Conservation (phyloP, 1,139 yeast species). For the Keqinozyma sinolaborantium region DNA sequence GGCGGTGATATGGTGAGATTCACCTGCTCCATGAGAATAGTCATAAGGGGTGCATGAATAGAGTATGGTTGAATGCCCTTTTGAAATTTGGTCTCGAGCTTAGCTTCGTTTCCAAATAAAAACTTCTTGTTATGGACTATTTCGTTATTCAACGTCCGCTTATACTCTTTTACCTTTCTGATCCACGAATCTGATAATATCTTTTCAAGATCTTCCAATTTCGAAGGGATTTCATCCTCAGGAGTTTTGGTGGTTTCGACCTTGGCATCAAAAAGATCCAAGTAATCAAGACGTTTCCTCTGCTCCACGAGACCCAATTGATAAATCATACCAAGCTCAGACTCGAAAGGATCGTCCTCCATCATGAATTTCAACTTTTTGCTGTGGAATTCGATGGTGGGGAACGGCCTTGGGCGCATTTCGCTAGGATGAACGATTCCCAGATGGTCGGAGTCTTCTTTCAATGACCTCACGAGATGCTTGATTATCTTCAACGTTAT, state of each 20-base stretch:
- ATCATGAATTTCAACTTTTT: slow-evolving; percentile 45
- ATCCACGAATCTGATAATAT: slow-evolving; percentile 37
- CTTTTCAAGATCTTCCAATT: slow-evolving; percentile 13
- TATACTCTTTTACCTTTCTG: slow-evolving; percentile 49
- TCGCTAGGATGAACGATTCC: slow-evolving; percentile 28
- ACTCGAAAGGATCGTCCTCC: slow-evolving; percentile 88
- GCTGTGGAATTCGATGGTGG: slow-evolving; percentile 50
- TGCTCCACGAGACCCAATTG: slow-evolving; percentile 78
- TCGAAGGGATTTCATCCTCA: slow-evolving; percentile 6
- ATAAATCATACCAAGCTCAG: slow-evolving; percentile 69
- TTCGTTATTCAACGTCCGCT: slow-evolving; percentile 37
- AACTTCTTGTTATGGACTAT: slow-evolving; percentile 50
- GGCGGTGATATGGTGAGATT: slow-evolving; percentile 55
- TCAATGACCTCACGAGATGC: slow-evolving; percentile 48
- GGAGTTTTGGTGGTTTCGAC: slow-evolving; percentile 3
- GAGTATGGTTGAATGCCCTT: slow-evolving; percentile 57
- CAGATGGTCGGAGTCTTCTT: slow-evolving; percentile 20
- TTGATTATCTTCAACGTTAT: slow-evolving; percentile 52
- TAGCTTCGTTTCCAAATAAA: slow-evolving; percentile 42
- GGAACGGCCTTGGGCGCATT: slow-evolving; percentile 46
- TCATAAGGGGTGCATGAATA: slow-evolving; percentile 62
- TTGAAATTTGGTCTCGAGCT: slow-evolving; percentile 43
- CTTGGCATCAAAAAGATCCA: slow-evolving; percentile 45
- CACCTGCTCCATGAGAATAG: slow-evolving; percentile 53
- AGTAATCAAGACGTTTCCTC: slow-evolving; percentile 56